These are phyloP conservation scores for Pyrenophora tritici-repentis DNA, from an alignment of 2,329 filamentous ascomycete species.

Conservation along the genomic window DNA sequence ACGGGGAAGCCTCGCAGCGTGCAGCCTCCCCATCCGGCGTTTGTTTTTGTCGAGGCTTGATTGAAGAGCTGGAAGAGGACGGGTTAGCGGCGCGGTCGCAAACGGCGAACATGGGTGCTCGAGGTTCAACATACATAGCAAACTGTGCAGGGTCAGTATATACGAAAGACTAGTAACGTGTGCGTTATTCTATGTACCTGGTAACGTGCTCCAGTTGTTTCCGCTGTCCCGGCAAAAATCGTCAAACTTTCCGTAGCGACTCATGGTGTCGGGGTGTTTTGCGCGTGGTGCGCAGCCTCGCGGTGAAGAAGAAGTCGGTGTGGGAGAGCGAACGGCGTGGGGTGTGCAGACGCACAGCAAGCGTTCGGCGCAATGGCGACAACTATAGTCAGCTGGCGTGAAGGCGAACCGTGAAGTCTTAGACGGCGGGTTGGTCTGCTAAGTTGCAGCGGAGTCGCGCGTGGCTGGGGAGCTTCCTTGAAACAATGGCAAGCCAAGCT, in stretches of 20 bases:
- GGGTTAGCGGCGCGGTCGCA: slow-evolving; percentile 34
- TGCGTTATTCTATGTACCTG: slow-evolving; percentile 37
- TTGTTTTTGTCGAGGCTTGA: slow-evolving; percentile 62
- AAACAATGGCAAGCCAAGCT: slow-evolving; percentile 28
- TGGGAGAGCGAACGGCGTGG: background rate
- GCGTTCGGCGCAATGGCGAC: slow-evolving; percentile 15
- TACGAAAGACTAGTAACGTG: slow-evolving; percentile 13
- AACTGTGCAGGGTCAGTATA: slow-evolving; percentile 43
- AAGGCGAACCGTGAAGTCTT: slow-evolving; percentile 11
- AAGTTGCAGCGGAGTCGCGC: slow-evolving; percentile 22
- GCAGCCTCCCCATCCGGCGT: slow-evolving; percentile 69
- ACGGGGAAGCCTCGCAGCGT: slow-evolving; percentile 75
- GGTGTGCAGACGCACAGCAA: background rate
- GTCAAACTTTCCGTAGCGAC: slow-evolving; percentile 45
- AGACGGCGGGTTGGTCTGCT: slow-evolving; percentile 24
- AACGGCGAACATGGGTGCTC: slow-evolving; percentile 14
- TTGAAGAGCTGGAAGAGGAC: slow-evolving; percentile 65
- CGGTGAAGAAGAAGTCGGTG: slow-evolving; percentile 14
- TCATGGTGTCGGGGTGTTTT: slow-evolving; percentile 36
- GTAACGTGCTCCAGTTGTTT: slow-evolving; percentile 46
- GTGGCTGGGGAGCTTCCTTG: slow-evolving; percentile 23
- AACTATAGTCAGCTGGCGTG: slow-evolving; percentile 7
- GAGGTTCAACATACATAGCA: slow-evolving; percentile 53
- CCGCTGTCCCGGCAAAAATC: slow-evolving; percentile 58
- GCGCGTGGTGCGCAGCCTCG: slow-evolving; percentile 35